Base-by-base conservation (phyloP, 2,329 filamentous ascomycete species). In the Penicillium sp. region DNA sequence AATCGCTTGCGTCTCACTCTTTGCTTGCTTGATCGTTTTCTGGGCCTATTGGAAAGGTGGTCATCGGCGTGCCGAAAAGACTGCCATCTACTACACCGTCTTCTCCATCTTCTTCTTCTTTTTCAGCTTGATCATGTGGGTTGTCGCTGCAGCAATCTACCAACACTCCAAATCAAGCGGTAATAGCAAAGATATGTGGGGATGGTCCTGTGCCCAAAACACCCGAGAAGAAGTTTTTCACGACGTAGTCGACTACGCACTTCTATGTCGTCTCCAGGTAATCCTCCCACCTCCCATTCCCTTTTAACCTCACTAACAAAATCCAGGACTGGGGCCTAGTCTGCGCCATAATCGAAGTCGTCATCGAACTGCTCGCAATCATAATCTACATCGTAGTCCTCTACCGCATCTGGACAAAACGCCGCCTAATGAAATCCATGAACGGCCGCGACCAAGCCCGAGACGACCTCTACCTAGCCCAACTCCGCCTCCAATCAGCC, bases 401-500 rank as follows among this genome's bases (percentile, higher is more conserved):
- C 81, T 97, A 96, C 83, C 90, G 94, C 66, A 95, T 96, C 83
- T 96, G 92, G 85, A 92, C 90, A 63, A 99, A 97, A 84, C 89
- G 91, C 73, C 89, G 90, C 72, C 90, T 99, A 59, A 87, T 89
- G 77, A 97, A 97, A 83, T 92, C 92, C 60, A 99, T 99, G 94
- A 90, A 96, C 72, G 81, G 90, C 71, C 91, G 94, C 67, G 94
- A 99, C 81, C 89, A 90, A 70, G 94, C 94, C 62, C 90, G 94
- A 59, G 93, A 90, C 58, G 92, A 97, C 73, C 85, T 99, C 61
- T 97, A 97, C 80, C 90, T 97, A 60, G 92, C 89, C 51, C 89
- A 91, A 73, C 85, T 92, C 37, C 88, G 87, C 64, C 80, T 86
- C 18, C 92, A 97, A 78, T 96, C 92, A 23, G 92, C 92, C 5